Evolutionary conservation across 2,329 filamentous ascomycete species (phyloP).

Genomic region (Cercospora zeina): DNA sequence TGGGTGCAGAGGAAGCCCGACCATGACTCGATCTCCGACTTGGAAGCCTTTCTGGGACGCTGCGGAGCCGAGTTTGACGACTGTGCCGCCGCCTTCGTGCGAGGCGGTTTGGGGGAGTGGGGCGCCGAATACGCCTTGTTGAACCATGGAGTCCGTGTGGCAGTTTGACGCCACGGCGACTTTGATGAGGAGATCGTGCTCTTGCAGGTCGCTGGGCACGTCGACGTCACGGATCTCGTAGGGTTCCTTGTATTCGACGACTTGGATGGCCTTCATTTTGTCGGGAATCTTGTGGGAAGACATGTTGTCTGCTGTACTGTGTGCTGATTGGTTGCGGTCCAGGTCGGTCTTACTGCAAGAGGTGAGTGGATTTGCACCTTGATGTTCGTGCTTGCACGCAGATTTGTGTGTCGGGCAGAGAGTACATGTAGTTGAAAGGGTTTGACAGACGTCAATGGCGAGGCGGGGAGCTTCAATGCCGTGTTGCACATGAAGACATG

Average conservation of each 20-base stretch:
- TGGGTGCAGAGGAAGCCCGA: conserved; percentile 54
- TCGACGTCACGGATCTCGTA: conserved; percentile 56
- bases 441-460: neutral
- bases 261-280: conserved; percentile 52
- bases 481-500: neutral
- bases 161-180: conserved; percentile 62
- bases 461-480: neutral
- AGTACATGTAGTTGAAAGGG: neutral
- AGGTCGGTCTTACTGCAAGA: neutral
- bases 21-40: conserved; percentile 59
- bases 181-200: conserved; percentile 61
- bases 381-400: conserved; percentile 7
- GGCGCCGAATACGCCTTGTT: conserved; percentile 51
- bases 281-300: conserved; percentile 40
- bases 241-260: conserved; percentile 56
- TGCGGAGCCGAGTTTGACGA: conserved; percentile 49
- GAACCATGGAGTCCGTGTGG: conserved; percentile 63
- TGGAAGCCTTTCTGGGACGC: conserved; percentile 46
- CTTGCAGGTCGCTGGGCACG: conserved; percentile 50
- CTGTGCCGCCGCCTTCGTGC: conserved; percentile 59
- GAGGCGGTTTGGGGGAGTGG: conserved; percentile 56
- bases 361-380: conserved; percentile 1
- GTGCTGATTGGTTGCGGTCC: conserved; percentile 15
- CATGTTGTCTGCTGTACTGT: conserved; percentile 9
- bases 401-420: neutral